Percentiles rank a stretch among this genome's conserved stretches.
These are phyloP conservation scores for Exophiala calicioides DNA, from an alignment of 2,329 filamentous ascomycete species.

Conservation along the genomic window DNA sequence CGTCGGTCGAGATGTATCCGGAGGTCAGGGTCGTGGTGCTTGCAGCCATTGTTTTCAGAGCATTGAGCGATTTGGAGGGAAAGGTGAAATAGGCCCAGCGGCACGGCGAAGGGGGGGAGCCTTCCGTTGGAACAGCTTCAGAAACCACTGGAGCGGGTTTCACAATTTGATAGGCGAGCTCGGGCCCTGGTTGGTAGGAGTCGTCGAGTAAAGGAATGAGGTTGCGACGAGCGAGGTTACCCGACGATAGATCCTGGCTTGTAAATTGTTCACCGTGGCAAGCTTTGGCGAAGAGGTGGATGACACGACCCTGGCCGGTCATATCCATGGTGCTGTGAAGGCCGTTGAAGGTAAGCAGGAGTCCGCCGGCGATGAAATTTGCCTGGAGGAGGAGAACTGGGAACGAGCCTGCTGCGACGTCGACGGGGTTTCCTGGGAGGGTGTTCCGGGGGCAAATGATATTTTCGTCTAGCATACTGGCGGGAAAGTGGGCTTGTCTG, in stretches of 20 bases:
- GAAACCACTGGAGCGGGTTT: slow-evolving; percentile 26
- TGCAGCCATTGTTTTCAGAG: slow-evolving; percentile 46
- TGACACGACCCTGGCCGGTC: slow-evolving; percentile 50
- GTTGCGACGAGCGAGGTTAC: slow-evolving; percentile 44
- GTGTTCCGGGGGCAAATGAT: slow-evolving; percentile 46
- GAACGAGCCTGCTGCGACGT: slow-evolving; percentile 21
- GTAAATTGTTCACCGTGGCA: slow-evolving; percentile 51
- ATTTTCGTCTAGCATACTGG: slow-evolving; percentile 52
- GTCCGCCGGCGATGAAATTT: slow-evolving; percentile 51
- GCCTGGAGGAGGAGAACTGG: slow-evolving; percentile 53
- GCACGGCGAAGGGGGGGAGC: slow-evolving; percentile 32
- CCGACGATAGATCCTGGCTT: slow-evolving; percentile 44
- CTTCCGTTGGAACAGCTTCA: slow-evolving; percentile 8
- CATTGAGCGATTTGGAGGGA: slow-evolving; percentile 37
- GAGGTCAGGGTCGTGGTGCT: slow-evolving; percentile 23
- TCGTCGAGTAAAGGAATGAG: slow-evolving; percentile 46
- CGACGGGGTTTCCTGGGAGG: slow-evolving; percentile 29
- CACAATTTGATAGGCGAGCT: slow-evolving; percentile 41
- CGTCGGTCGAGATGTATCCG: slow-evolving; percentile 55
- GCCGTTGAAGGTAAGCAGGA: slow-evolving; percentile 52
- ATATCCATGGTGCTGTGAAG: slow-evolving; percentile 57
- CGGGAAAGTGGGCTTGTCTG: slow-evolving; percentile 44
- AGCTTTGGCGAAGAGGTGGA: slow-evolving; percentile 52
- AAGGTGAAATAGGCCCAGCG: slow-evolving; percentile 53
- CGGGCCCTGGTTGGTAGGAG: slow-evolving; percentile 37